Percentiles rank a stretch among this genome's conserved stretches.
phyloP scores from a whole-genome alignment of 1,284 basidiomycete genomes.

The Heimioporus punctisporus region DNA sequence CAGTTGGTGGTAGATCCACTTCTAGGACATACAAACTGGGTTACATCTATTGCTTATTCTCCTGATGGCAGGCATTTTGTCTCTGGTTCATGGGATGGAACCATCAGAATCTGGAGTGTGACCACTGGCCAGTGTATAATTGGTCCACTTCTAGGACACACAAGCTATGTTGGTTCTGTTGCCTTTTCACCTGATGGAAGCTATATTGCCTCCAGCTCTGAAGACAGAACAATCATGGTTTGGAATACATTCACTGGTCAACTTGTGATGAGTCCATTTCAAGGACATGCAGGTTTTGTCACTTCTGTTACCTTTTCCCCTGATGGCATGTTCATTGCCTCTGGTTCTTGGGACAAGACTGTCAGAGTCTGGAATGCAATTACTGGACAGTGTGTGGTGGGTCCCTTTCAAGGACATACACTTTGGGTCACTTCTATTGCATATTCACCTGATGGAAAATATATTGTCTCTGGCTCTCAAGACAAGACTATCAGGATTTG shows the following conservation, averaged over 20 bases:
- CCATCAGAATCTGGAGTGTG: too few relatives aligned
- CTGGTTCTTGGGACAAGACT: not conserved
- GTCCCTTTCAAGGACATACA: not conserved
- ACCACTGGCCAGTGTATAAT: too few relatives aligned
- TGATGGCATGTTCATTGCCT: not conserved
- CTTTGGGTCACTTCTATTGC: not conserved
- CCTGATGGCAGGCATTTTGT: too few relatives aligned
- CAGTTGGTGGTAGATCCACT: too few relatives aligned
- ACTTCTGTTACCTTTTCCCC: too few relatives aligned
- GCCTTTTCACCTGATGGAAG: slow-evolving; percentile 1
- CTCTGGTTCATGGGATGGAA: too few relatives aligned
- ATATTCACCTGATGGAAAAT: not conserved
- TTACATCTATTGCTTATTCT: too few relatives aligned
- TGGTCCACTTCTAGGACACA: too few relatives aligned
- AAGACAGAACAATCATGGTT: not conserved
- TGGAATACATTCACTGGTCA: too few relatives aligned
- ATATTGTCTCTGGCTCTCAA: not conserved
- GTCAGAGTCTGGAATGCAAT: not conserved
- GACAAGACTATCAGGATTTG: not conserved
- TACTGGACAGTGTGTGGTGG: not conserved
- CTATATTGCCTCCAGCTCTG: not conserved
- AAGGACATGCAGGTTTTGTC: too few relatives aligned
- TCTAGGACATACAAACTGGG: too few relatives aligned
- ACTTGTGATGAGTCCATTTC: too few relatives aligned
- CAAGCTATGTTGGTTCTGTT: not conserved